A percentile compares a stretch with the other conserved stretches of the same genome.
Conservation (phyloP, 2,329 filamentous ascomycete genomes). For the Cladosporium velox region DNA sequence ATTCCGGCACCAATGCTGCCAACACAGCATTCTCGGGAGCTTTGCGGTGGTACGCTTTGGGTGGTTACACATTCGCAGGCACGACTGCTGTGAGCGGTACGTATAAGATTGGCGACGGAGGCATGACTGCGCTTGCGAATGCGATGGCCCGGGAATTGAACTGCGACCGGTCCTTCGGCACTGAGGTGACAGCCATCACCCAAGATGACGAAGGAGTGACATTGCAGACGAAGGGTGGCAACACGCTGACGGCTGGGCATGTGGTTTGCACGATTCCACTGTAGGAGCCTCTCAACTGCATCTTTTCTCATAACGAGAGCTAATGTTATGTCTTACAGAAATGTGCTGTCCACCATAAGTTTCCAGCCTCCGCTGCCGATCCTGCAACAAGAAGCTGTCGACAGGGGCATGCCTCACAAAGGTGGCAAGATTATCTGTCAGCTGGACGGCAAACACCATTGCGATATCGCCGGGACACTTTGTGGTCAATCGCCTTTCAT, state of each 20-base stretch:
- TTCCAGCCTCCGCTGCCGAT: no score
- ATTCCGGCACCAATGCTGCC: not conserved
- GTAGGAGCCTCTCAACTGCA: no score
- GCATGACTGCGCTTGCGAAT: slow-evolving; percentile 14
- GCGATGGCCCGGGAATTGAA: not conserved
- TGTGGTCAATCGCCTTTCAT: no score
- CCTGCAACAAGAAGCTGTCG: no score
- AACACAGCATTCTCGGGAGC: slow-evolving; percentile 32
- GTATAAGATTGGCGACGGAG: slow-evolving; percentile 35
- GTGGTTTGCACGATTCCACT: slow-evolving; percentile 7
- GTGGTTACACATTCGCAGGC: slow-evolving; percentile 30
- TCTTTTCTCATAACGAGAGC: no score
- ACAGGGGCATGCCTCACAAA: no score
- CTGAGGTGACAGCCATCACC: not conserved
- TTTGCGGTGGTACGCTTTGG: slow-evolving; percentile 37
- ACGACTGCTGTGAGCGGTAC: slow-evolving; percentile 29
- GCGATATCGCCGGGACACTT: no score
- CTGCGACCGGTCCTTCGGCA: not conserved
- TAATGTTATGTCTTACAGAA: no score
- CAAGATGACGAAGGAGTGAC: not conserved
- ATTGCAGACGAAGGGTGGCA: not conserved
- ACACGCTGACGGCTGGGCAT: not conserved
- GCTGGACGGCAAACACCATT: no score
- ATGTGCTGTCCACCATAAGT: no score
- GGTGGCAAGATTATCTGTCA: no score